Evolutionary conservation across 441 rosid genomes (phyloP).

Genomic region (Gossypium trilobum): DNA sequence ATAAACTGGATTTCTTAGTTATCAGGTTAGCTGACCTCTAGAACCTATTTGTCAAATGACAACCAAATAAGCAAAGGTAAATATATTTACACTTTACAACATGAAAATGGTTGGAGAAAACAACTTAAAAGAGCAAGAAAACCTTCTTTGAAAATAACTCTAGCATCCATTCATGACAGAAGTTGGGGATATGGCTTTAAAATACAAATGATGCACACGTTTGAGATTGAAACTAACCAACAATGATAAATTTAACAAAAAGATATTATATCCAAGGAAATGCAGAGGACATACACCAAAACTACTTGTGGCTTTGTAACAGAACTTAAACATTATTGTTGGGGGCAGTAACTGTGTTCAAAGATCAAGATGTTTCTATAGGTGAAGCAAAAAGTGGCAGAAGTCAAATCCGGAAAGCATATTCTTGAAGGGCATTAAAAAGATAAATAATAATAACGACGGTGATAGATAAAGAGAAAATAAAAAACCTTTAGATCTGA

Average conservation of each 20-base stretch:
- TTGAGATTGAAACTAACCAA: not conserved
- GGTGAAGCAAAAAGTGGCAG: not conserved
- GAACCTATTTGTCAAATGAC: not conserved
- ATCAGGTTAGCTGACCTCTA: not conserved
- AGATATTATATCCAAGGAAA: not conserved
- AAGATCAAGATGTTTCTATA: not conserved
- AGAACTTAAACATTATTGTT: not conserved
- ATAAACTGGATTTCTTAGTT: not conserved
- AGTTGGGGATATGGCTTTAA: not conserved
- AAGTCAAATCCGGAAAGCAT: not conserved
- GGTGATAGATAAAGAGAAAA: not conserved
- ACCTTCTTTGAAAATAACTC: not conserved
- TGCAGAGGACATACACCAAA: not conserved
- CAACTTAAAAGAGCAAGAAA: not conserved
- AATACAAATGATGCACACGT: not conserved
- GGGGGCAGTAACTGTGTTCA: not conserved
- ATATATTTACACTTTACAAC: not conserved
- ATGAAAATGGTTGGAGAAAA: not conserved
- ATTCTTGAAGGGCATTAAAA: not conserved
- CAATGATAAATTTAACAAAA: not conserved
- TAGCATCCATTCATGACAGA: not conserved
- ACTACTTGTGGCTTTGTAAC: not conserved
- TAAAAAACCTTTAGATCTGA: conserved; percentile 66
- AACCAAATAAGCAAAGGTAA: not conserved
- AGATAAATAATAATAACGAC: not conserved